These are phyloP conservation scores for Prinsepia uniflora DNA, from an alignment of 306 rosid species.

Conservation along the genomic window DNA sequence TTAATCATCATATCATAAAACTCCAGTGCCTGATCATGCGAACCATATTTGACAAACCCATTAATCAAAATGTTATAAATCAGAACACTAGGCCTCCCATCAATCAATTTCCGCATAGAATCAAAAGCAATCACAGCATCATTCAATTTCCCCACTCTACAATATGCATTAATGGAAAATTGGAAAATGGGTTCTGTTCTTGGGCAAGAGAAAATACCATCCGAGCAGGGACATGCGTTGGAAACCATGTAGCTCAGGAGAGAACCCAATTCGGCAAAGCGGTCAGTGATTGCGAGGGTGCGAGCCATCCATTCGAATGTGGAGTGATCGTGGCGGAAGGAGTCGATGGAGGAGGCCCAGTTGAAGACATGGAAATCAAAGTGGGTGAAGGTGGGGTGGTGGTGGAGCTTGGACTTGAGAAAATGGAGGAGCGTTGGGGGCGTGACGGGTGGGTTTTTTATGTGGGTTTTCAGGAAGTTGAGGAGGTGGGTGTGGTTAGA, in stretches of 20 bases:
- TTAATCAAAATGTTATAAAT: conserved; percentile 61
- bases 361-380: conserved; percentile 75
- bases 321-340: conserved; percentile 73
- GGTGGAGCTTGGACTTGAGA: conserved; percentile 71
- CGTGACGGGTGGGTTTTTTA: conserved; percentile 48
- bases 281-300: conserved; percentile 54
- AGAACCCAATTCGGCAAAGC: conserved; percentile 44
- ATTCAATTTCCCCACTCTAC: conserved; percentile 49
- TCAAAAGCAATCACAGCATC: conserved; percentile 56
- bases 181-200: conserved; percentile 53
- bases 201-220: conserved; percentile 77
- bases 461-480: conserved; percentile 49
- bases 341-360: conserved; percentile 76
- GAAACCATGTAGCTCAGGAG: conserved; percentile 56
- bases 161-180: conserved; percentile 48
- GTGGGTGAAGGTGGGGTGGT: conserved; percentile 69
- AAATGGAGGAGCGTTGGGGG: conserved; percentile 62
- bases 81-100: conserved; percentile 56
- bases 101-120: conserved; percentile 57
- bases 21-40: conserved; percentile 42
- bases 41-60: conserved; percentile 67
- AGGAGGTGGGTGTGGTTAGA: conserved; percentile 52
- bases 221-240: conserved; percentile 73
- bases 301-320: conserved; percentile 78
- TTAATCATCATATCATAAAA: conserved; percentile 47